Evolutionary conservation across 2,329 filamentous ascomycete genomes (phyloP), one percentile per base, ranked within the genome.

Genomic region (Penicillium sp.): DNA sequence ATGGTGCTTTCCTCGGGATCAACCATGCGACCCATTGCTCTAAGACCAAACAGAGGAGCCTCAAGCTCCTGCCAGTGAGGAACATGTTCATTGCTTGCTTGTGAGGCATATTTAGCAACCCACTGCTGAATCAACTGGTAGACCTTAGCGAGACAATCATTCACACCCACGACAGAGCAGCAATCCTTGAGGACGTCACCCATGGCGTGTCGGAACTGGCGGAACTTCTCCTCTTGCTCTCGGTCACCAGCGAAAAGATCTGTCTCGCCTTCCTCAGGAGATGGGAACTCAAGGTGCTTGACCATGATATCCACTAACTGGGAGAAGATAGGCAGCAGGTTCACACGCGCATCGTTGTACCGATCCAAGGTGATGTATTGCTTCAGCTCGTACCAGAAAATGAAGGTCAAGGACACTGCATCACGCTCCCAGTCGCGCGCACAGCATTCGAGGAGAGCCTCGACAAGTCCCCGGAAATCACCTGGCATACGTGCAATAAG

Each of bases 311-410:
- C 93, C 55, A 99, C 92, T 38, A 99, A 81, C 69, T 89, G 89
- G 2, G 91, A 90, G 74, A 91, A 99, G 44, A 97, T 79, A 62
- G 95, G 90, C 34, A 90, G 81, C 52, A 91, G 84, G 65, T 89
- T 83, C 59, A 91, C 74, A 48, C 92, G 86, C 39, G 92, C 89
- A 65, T 92, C 84, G 48, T 90, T 89, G 71, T 97, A 99, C 62
- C 88, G 88, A 34, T 97, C 93, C 49, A 99, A 76, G 1, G 92
- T 92, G 45, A 99, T 81, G 71, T 96, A 97, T 72, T 97, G 92
- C 79, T 99, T 99, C 44, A 99, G 83, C 70, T 99, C 94, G 71
- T 95, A 97, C 94, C 94, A 99, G 77, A 99, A 97, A 63, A 86
- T 86, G 75, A 99, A 99, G 0, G 95, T 99, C 67, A 94, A 86